Evolutionary conservation across 1,284 basidiomycete species (phyloP).

Genomic region (Cerrena zonata): DNA sequence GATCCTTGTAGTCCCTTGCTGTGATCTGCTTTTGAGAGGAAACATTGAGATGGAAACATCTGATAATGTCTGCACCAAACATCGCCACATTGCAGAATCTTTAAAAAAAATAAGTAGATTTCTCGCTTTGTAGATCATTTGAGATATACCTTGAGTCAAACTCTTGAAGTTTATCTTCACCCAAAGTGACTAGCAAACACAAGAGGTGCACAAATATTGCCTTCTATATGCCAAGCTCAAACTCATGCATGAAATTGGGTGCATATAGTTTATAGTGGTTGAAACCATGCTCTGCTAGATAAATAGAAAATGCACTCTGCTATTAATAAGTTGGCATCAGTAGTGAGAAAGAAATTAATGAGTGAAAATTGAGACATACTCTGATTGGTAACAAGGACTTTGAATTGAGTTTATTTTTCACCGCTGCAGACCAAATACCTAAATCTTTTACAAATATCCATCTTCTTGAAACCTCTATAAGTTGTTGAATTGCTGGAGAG

Average conservation of each 20-base stretch:
- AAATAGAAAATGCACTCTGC: not conserved
- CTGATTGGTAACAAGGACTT: not conserved
- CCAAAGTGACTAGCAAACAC: not conserved
- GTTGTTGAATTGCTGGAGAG: not conserved
- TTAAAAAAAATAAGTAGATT: no score
- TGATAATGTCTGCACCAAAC: not conserved
- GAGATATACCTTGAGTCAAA: not conserved
- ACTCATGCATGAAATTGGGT: not conserved
- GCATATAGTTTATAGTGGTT: not conserved
- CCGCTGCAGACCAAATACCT: not conserved
- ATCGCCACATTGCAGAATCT: no score
- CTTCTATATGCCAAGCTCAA: not conserved
- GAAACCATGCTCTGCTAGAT: not conserved
- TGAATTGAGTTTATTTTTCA: not conserved
- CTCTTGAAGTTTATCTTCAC: not conserved
- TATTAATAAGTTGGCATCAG: not conserved
- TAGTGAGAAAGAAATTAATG: not conserved
- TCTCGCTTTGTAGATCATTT: not conserved
- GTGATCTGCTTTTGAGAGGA: not conserved
- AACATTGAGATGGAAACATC: not conserved
- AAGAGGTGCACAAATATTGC: not conserved
- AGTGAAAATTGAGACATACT: not conserved
- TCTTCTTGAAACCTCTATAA: not conserved
- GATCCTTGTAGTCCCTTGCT: not conserved
- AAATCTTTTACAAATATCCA: not conserved